Conservation (phyloP, 129 eudicot genomes). For the Lonicera japonica region DNA sequence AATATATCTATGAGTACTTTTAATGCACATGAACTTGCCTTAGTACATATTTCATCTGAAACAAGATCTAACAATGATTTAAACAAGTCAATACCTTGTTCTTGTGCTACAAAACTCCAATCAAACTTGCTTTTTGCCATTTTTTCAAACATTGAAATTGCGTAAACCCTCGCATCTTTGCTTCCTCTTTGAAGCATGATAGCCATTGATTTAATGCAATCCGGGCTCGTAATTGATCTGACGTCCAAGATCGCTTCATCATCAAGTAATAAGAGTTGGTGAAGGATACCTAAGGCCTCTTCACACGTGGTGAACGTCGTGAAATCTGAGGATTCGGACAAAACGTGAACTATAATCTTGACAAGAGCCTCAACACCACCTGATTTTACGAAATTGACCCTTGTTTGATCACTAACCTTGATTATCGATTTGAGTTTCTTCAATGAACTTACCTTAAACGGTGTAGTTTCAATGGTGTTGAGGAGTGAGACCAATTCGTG, state of each 20-base stretch:
- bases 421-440: conserved; percentile 42
- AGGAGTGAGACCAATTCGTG: conserved; percentile 52
- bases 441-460: conserved; percentile 68
- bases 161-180: conserved; percentile 53
- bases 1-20: conserved; percentile 43
- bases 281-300: conserved; percentile 62
- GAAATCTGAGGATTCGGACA: conserved; percentile 58
- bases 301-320: conserved; percentile 61
- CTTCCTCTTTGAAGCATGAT: conserved; percentile 71
- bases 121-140: conserved; percentile 36
- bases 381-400: conserved; percentile 38
- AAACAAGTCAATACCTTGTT: conserved; percentile 63
- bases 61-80: conserved; percentile 65
- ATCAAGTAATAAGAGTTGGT: conserved; percentile 24
- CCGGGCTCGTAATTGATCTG: conserved; percentile 36
- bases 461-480: conserved; percentile 42
- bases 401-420: conserved; percentile 44
- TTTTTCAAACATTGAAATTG: conserved; percentile 47
- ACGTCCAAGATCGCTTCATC: conserved; percentile 33
- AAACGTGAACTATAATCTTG: conserved; percentile 40
- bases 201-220: conserved; percentile 50
- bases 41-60: conserved; percentile 53
- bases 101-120: conserved; percentile 38
- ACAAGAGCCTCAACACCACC: conserved; percentile 66
- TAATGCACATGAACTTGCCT: conserved; percentile 63